Evolutionary conservation across 169 alveolate species (phyloP), one percentile per base, ranked within the genome.

Genomic region (Plasmodium sp.): DNA sequence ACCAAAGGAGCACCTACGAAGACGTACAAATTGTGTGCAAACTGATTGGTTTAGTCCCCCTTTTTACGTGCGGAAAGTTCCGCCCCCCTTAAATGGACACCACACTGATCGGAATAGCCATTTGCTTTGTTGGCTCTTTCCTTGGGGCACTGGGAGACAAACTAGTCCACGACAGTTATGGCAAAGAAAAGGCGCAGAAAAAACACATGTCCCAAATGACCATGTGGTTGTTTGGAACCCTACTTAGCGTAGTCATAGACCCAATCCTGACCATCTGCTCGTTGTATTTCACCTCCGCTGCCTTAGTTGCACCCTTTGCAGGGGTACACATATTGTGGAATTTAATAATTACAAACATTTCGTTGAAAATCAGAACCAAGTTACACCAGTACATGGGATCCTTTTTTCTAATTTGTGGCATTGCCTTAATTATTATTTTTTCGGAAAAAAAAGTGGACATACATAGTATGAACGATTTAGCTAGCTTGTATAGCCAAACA

Each of bases 311-410:
- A 12, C 93, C 93, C 2, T 85, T 85, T 75, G 86, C 86, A 27
- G 93, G 93, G n/a, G 93, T 85, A 16, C 93, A 85, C 67, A 85
- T 85, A 16, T 77, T 85, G 80, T 85, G 93, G 93, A 85, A 85
- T 79, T 51, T 85, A 74, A 75, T 85, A 18, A 85, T 85, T 31
- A 67, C 93, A 67, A 85, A 85, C 67, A 43, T 85, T 71, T 75
- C 86, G 4, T 85, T 85, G 45, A 85, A 85, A 85, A 85, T 77
- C n/a, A 75, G 41, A 85, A 85, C 80, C 3, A 85, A 75, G 48
- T 54, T 85, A 27, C 93, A 85, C n/a, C 93, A 85, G 36, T 85
- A 85, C 67, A 85, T 85, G 93, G 93, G 93, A 7, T 51, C 84
- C 45, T 33, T 85, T 12, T 85, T 85, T 48, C 56, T 85, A 85